Base-by-base conservation (phyloP, 164 flowering plant species). In the Berberis thunbergii region DNA sequence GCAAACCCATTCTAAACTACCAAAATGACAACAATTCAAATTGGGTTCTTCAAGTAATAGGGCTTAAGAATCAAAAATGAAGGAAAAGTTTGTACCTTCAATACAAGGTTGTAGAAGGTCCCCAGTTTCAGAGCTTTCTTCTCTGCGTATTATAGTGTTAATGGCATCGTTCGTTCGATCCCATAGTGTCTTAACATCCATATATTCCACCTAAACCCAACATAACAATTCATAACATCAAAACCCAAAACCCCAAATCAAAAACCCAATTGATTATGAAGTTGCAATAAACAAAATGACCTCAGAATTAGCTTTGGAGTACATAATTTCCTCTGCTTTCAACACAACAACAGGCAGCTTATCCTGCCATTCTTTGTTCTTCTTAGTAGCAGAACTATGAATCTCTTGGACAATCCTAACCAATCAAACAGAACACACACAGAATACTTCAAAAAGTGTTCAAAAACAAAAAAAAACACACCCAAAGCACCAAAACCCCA, bases 301-400 rank as follows among this genome's bases (percentile, higher is more conserved):
- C 96, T 94, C 96, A 11, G 99, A 85, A 81, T 91, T 94, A 68
- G 97, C 99, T 72, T 94, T 91, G 69, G 97, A 94, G 70, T 91
- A 94, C 86, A 94, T 84, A 64, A 94, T 91, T 72, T 94, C 96
- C 75, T 94, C 99, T 12, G 96, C 93, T 82, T 80, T 94, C 60
- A 91, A 72, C 13, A 94, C 96, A 44, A 94, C 99, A 64, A 80
- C 49, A 56, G 96, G 99, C 4, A 94, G 81, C 75, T 94, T 94
- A 66, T 83, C 94, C 66, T 83, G 95, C 93, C 96, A 94, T 77
- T 94, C 99, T 69, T 72, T 84, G 78, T 94, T 94, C 83, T 83
- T 89, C 69, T 75, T 89, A 49, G 96, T 87, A 1, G 68, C 75
- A 39, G 88, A 12, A 66, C 80, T 67, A 66, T 94, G 99, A 69